Evolutionary conservation across 345 rosid genomes (phyloP), one percentile per base, ranked within the genome.

Genomic region (Eucalyptus marginata): DNA sequence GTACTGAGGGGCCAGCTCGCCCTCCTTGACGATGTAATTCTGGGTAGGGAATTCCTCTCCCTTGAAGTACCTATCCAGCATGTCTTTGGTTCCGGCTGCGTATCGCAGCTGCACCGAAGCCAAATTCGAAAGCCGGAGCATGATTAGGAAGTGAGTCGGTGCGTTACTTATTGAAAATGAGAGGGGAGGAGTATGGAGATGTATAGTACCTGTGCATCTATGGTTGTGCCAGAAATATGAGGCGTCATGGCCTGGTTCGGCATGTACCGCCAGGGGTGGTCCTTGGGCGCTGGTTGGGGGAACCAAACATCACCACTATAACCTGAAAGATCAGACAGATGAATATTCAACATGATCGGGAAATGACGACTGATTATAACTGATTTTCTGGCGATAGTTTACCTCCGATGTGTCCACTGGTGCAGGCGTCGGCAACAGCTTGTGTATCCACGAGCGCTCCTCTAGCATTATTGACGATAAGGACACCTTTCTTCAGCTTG

Each of bases 161-260:
- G 27, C 0, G 1, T 56, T 8, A 56, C 10, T 4, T 1, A 24
- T 2, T 56, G 62, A 56, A 56, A 4, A 56, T 1, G 62, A 56
- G 29, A 33, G 44, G 81, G 22, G 11, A 71, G 81, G 80, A 71
- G 25, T 9, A 66, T 47, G 81, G 44, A 71, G 22, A 71, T 71
- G 25, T 33, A 2, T 11, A 17, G 1, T 91, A 97, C 99, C 95
- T 96, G 99, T 31, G 91, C 99, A 91, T 97, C 99, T 11, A 97
- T 96, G 85, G 99, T 96, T 91, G 99, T 97, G 66, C 99, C 99
- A 16, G 99, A 97, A 87, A 96, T 92, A 92, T 97, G 98, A 91
- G 98, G 99, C 10, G 99, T 97, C 99, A 97, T 97, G 50, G 99
- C 99, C 13, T 97, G 99, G 93, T 97, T 96, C 66, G 99, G 97